phyloP scores from a whole-genome alignment of 805 yeast species.

The Metschnikowia santaceciliae region DNA sequence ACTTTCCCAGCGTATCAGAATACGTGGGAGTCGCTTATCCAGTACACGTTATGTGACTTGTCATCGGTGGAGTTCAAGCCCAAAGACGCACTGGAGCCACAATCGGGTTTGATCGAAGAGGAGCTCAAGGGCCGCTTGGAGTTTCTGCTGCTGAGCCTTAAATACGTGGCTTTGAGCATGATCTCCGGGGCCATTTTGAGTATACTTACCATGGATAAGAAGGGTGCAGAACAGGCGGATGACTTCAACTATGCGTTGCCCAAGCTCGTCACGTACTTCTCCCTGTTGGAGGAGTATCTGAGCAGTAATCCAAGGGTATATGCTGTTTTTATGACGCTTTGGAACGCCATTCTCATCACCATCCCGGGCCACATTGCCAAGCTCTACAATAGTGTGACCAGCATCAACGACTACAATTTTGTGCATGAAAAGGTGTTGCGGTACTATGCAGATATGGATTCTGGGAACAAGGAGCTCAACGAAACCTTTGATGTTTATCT shows the following conservation, averaged over 20 bases:
- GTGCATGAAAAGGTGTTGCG: conserved; percentile 23
- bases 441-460: conserved; percentile 17
- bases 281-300: conserved; percentile 22
- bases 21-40: conserved; percentile 37
- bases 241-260: conserved; percentile 18
- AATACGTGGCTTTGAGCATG: conserved; percentile 30
- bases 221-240: conserved; percentile 15
- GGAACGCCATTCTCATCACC: conserved; percentile 23
- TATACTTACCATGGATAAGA: conserved; percentile 24
- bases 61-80: conserved; percentile 28
- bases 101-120: conserved; percentile 18
- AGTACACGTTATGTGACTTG: conserved; percentile 43
- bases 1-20: conserved; percentile 28
- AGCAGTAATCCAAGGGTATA: conserved; percentile 17
- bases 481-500: conserved; percentile 14
- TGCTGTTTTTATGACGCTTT: conserved; percentile 22
- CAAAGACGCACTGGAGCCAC: conserved; percentile 14
- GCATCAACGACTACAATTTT: conserved; percentile 24
- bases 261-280: conserved; percentile 23
- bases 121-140: conserved; percentile 30
- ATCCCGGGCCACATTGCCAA: conserved; percentile 19
- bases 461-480: conserved; percentile 3
- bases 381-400: conserved; percentile 23
- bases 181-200: conserved; percentile 37
- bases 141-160: conserved; percentile 21